Conservation (phyloP, 2,329 filamentous ascomycete genomes). For the Alternaria dauci region DNA sequence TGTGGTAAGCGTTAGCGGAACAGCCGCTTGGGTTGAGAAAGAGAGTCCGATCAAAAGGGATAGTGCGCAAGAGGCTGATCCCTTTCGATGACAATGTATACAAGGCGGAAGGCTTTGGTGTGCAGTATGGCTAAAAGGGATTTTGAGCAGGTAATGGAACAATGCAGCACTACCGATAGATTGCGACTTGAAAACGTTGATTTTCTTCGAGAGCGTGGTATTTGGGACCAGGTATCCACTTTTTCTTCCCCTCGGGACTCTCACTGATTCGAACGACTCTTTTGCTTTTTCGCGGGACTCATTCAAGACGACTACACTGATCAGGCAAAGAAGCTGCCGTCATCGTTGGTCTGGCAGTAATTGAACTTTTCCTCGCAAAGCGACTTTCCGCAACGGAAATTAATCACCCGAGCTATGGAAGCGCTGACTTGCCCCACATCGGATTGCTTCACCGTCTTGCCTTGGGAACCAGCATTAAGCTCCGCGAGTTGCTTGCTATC, state of each 20-base stretch:
- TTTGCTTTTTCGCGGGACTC: background rate
- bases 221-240: background rate
- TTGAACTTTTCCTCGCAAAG: background rate
- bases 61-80: conserved; percentile 30
- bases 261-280: background rate
- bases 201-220: background rate
- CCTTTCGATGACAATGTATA: conserved; percentile 10
- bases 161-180: background rate
- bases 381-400: conserved; percentile 1
- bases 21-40: conserved; percentile 42
- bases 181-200: background rate
- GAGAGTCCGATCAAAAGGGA: conserved; percentile 30
- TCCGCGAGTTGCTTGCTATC: background rate
- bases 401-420: background rate
- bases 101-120: background rate
- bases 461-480: background rate
- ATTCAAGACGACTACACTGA: background rate
- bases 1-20: conserved; percentile 45
- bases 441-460: background rate
- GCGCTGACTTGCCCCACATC: background rate
- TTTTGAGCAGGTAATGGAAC: background rate
- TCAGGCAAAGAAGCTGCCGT: background rate
- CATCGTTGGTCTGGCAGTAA: background rate
- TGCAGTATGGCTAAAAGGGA: background rate
- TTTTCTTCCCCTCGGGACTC: background rate